Base-by-base conservation (phyloP, 2,329 filamentous ascomycete species). In the Aspergillus udagawae region DNA sequence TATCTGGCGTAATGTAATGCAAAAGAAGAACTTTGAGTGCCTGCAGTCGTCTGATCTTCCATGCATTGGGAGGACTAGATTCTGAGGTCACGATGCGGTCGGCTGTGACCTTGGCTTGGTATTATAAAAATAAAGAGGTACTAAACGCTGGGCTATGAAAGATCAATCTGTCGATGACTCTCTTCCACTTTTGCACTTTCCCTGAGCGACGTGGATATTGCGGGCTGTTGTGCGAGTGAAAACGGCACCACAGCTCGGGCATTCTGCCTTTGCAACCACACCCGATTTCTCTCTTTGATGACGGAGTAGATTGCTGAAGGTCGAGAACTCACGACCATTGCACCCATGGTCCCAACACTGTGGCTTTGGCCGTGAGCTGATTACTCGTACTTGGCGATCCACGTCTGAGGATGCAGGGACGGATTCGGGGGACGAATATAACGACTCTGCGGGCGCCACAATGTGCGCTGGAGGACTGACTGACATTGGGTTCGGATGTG, bases 301-400 rank as follows among this genome's bases (percentile, higher is more conserved):
- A 61, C 93, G 84, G 41, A 97, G 80, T 3, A 97, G 83, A 71
- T 97, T 97, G 83, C 92, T 96, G 72, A 97, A 97, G 3, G 93
- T 97, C 20, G 91, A 96, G 70, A 97, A 97, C 69, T 96, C 90
- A 29, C 92, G 87, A 21, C 93, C 93, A 68, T 97, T 96, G 80
- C 93, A 97, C 10, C 92, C 93, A 70, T 97, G 93, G 60, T 97
- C 93, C 90, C 91, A 97, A 75, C 93, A 97, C 72, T 96, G 91
- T 49, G 92, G 92, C 77, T 96, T 96, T n/a, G 91, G 91, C 63
- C 90, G 84, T 65, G 86, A 87, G 72, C 89, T 88, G 20, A 92
- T 82, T 17, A 92, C 85, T 58, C 89, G 82, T 42, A 90, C 86
- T 63, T 85, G 73, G 50, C 75, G 75, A 27, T 75, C 72, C n/a